Base-by-base conservation (phyloP, 2,329 filamentous ascomycete genomes). In the Plenodomus tracheiphilus region DNA sequence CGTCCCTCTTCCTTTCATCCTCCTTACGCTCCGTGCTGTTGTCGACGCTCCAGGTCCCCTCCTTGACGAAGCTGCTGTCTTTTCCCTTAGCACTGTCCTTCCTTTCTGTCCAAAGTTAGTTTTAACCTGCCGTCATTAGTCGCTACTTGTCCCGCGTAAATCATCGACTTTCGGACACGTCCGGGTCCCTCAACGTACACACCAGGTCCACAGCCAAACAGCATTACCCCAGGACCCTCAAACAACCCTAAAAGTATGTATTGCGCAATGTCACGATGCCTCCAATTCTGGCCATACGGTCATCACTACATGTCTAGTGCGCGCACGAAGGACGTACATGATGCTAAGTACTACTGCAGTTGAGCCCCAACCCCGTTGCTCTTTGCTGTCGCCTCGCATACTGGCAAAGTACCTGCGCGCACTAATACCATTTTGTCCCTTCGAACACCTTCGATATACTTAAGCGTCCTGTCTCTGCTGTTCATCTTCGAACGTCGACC, bases 1-100 rank as follows among this genome's bases (percentile, higher is more conserved):
- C 51, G 41, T 58, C 53, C 58, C 61, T 54, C 43, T 19, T n/a
- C 43, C 43, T 47, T 46, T 53, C 55, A 43, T 57, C 54, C 56
- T 64, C 56, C 53, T 53, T 57, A 61, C 60, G 61, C 60, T 55
- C 53, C 58, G 54, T 58, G 60, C 64, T 53, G 47, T 62, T 48
- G 61, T 61, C 54, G 59, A 64, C 59, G 57, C 59, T 57, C 52
- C 54, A 53, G 54, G 52, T 50, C 42, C 46, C 49, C 46, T 45
- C 60, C 51, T 53, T 53, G 43, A 54, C 51, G 48, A 47, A 43
- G 43, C 37, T 53, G 36, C 41, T 46, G 43, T 20, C 43, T 41
- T 34, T 39, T 44, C 54, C 21, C 50, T 47, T 46, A 39, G 43
- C 39, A 41, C 16, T 52, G 28, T 47, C 40, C 46, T 54, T 43